phyloP scores from a whole-genome alignment of 805 yeast species.

The Pichia cephalocereana region DNA sequence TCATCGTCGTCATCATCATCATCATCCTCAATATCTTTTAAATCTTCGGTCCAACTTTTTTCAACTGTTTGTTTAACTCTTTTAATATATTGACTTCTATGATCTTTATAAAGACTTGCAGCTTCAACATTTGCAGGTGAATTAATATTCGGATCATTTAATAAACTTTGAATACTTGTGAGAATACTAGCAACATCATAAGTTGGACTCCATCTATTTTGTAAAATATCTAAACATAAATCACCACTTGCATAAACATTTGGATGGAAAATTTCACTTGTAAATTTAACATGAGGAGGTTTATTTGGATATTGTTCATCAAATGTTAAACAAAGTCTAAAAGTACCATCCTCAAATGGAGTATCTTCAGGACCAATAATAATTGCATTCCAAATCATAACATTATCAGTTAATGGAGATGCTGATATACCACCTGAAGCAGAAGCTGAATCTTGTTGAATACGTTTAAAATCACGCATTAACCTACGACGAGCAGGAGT shows the following conservation, averaged over 20 bases:
- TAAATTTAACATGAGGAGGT: conserved; percentile 87
- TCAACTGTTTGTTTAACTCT: conserved; percentile 94
- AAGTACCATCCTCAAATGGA: conserved; percentile 97
- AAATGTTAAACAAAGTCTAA: conserved; percentile 74
- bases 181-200: conserved; percentile 94
- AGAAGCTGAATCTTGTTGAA: conserved; percentile 78
- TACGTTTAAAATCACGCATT: conserved; percentile 97
- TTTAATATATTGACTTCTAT: conserved; percentile 82
- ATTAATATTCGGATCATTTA: conserved; percentile 93
- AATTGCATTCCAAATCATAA: conserved; percentile 97
- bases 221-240: conserved; percentile 88
- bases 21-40: conserved; percentile 48
- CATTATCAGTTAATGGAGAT: conserved; percentile 93
- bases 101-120: conserved; percentile 90
- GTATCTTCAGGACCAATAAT: conserved; percentile 97
- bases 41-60: conserved; percentile 83
- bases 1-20: conserved; percentile 22
- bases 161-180: conserved; percentile 83
- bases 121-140: conserved; percentile 99
- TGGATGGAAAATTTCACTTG: conserved; percentile 95
- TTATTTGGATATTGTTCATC: conserved; percentile 97
- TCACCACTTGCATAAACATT: conserved; percentile 95
- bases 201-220: conserved; percentile 97
- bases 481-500: conserved; percentile 98
- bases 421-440: conserved; percentile 94